Evolutionary conservation across 257 asterid genomes (phyloP).

Genomic region (Ajuga chamaepitys): DNA sequence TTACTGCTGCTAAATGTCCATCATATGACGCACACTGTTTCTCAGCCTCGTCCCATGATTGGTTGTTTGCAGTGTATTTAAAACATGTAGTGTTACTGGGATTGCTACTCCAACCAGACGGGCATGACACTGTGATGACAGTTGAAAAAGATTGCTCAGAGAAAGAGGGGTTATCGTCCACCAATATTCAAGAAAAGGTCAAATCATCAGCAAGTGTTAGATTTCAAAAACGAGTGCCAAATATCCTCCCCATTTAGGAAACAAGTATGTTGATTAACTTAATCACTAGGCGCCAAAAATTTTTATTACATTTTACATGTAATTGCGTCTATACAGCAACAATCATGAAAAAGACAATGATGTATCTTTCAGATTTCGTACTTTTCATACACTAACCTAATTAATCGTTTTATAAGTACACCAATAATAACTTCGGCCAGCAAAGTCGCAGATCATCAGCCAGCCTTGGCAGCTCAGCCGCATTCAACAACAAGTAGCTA

Average conservation of each 20-base stretch:
- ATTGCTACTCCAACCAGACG: conserved; percentile 50
- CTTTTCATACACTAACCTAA: not conserved
- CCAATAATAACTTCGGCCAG: too few relatives aligned
- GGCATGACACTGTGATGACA: conserved; percentile 50
- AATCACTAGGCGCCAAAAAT: too few relatives aligned
- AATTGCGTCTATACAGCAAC: not conserved
- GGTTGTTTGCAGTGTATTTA: conserved; percentile 31
- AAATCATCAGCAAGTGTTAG: not conserved
- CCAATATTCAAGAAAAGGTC: not conserved
- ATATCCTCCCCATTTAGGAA: not conserved
- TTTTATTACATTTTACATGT: not conserved
- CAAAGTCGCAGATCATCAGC: too few relatives aligned
- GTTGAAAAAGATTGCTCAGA: not conserved
- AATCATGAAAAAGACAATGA: not conserved
- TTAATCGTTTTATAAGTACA: not conserved
- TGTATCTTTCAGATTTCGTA: not conserved
- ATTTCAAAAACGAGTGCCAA: not conserved
- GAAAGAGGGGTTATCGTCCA: not conserved
- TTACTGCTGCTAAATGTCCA: conserved; percentile 65
- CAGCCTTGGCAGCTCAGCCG: too few relatives aligned
- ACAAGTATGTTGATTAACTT: not conserved
- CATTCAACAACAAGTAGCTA: too few relatives aligned
- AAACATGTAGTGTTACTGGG: conserved; percentile 50
- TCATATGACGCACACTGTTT: conserved; percentile 41
- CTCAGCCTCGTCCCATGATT: conserved; percentile 76